These are phyloP conservation scores for Fusarium buxicola DNA, from an alignment of 2,329 filamentous ascomycete species.

Conservation along the genomic window DNA sequence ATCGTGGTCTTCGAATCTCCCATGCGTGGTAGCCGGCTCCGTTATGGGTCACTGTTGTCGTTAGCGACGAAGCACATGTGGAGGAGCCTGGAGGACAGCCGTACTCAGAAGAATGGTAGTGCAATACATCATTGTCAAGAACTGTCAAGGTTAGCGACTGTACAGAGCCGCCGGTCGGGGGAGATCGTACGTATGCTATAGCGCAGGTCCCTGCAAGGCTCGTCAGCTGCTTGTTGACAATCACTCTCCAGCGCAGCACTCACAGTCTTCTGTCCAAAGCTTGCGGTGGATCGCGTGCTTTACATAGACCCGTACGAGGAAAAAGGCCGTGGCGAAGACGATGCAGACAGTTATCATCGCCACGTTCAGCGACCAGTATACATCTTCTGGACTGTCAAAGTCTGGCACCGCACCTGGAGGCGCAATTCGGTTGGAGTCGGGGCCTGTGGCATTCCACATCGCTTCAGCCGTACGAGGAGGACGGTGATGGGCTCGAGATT, in stretches of 20 bases:
- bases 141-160: constrained; percentile 16
- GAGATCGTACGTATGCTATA: constrained; percentile 31
- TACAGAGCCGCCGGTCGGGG: too few species aligned
- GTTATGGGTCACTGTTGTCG: constrained; percentile 29
- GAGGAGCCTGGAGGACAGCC: neutral
- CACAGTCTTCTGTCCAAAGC: constrained; percentile 34
- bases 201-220: constrained; percentile 29
- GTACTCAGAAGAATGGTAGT: constrained; percentile 34
- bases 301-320: constrained; percentile 30
- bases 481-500: neutral
- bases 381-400: constrained; percentile 31
- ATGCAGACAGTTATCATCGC: constrained; percentile 24
- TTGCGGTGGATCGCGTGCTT: constrained; percentile 30
- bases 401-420: constrained; percentile 36
- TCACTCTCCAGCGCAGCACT: neutral
- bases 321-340: constrained; percentile 19
- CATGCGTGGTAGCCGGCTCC: constrained; percentile 39
- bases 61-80: neutral
- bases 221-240: neutral
- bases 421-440: constrained; percentile 40
- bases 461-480: constrained; percentile 8
- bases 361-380: constrained; percentile 37
- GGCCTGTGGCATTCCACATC: constrained; percentile 43
- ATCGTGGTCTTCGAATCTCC: constrained; percentile 32
- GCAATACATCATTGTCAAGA: constrained; percentile 20